Percentiles rank a stretch among this genome's conserved stretches.
These are phyloP conservation scores for Quercus variabilis DNA, from an alignment of 306 rosid genomes.

Conservation along the genomic window DNA sequence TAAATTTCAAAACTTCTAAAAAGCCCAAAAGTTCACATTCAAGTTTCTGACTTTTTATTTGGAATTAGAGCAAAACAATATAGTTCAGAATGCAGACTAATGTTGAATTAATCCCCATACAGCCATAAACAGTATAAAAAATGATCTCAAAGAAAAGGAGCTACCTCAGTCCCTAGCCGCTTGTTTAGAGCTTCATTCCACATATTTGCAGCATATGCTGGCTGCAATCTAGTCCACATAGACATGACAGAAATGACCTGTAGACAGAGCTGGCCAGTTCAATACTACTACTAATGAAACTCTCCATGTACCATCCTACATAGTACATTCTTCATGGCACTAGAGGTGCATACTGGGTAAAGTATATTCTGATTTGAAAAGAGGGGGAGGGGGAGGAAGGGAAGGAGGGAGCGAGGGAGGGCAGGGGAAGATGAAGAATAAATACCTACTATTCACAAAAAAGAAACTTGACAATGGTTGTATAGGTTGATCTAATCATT, in stretches of 20 bases:
- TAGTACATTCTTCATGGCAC: background rate
- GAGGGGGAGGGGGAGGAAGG: background rate
- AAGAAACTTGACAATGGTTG: background rate
- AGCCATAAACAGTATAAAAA: background rate
- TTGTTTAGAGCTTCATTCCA: conserved; percentile 98
- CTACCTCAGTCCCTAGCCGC: conserved; percentile 92
- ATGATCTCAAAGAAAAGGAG: background rate
- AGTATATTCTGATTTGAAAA: background rate
- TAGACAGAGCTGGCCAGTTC: conserved; percentile 21
- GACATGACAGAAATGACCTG: conserved; percentile 99
- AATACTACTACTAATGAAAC: conserved; percentile 2
- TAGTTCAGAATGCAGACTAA: background rate
- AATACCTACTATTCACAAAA: background rate
- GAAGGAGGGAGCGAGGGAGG: too few relatives aligned
- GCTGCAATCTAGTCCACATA: conserved; percentile 98
- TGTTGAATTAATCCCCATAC: background rate
- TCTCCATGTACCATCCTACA: background rate
- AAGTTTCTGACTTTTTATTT: background rate
- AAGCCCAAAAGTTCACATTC: background rate
- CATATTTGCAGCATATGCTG: conserved; percentile 97
- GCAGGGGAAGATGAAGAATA: background rate
- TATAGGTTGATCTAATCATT: background rate
- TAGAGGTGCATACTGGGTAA: background rate
- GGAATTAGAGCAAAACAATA: background rate
- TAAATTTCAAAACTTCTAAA: too few relatives aligned